Base-by-base conservation (phyloP, 768 basidiomycete genomes). In the Hemileccinum impolitum region DNA sequence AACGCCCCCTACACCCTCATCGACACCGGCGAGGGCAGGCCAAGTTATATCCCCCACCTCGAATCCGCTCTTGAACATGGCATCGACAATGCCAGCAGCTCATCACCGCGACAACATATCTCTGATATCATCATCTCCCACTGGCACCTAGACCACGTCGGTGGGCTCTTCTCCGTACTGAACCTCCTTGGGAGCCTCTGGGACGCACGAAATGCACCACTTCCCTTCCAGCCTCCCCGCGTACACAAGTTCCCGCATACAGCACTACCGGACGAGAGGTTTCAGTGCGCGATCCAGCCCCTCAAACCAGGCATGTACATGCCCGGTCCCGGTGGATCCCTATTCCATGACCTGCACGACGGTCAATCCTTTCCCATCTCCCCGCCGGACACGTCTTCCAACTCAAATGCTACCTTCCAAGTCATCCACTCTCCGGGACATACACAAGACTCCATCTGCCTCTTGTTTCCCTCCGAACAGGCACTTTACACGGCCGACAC, bases 51-150 rank as follows among this genome's bases (percentile, higher is more conserved):
- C 15, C 77, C 85, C 10, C 48, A 81, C 41, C 82, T 95, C 35
- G 73, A 80, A 51, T 71, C 75, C 13, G 82, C 84, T 19, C 72
- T 92, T n/a, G 63, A 67, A 38, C 70, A 74, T 39, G 80, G 81
- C 8, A 1, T 6, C 15, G 7, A 17, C 14, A 26, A 39, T 23
- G 21, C 18, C 3, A 21, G 7, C n/a, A 25, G 19, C 17, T 8
- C 12, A 14, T 11, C 43, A 3, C 50, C 43, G 1, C 52, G 39
- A 14, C 64, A 57, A 12, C 77, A 84, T 42, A 69, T 97, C 42
- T 90, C 90, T 11, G 93, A 97, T 62, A 90, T 98, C 67, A 74
- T 98, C 59, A 74, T 98, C 47, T 91, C 93, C 0, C 95, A 98
- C 66, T 85, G 85, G 77, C 95, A 98, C 63, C 71, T 72, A 26